Percentiles rank a stretch among this genome's conserved stretches.
Conservation (phyloP, 805 yeast species). For the Candida easanensis region DNA sequence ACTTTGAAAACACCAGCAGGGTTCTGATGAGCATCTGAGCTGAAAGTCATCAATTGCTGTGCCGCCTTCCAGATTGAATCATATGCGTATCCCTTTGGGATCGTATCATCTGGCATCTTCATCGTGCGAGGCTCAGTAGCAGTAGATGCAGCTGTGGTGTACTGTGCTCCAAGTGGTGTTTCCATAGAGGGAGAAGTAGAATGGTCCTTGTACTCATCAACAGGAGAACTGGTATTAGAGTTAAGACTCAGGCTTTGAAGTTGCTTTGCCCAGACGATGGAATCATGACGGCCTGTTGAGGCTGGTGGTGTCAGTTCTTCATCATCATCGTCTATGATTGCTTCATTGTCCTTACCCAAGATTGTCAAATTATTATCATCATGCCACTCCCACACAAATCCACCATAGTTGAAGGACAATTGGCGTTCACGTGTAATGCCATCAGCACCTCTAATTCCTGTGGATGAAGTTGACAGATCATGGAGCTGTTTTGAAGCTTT, state of each 20-base stretch:
- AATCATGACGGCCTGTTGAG: constrained; percentile 2
- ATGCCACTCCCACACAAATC: constrained; percentile 28
- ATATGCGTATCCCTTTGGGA: constrained; percentile 22
- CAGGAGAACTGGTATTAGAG: neutral
- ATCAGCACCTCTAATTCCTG: constrained; percentile 2
- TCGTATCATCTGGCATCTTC: constrained; percentile 3
- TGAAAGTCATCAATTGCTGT: constrained; percentile 21
- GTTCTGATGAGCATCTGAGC: constrained; percentile 9
- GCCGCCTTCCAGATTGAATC: constrained; percentile 27
- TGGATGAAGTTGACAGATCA: constrained; percentile 18
- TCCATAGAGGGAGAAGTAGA: neutral
- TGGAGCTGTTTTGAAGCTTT: constrained; percentile 29
- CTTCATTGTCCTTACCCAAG: constrained; percentile 22
- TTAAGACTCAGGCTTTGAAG: neutral
- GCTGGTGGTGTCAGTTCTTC: neutral
- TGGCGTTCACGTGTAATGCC: constrained; percentile 5
- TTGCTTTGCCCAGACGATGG: constrained; percentile 1
- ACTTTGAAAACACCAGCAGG: neutral
- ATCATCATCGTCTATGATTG: constrained; percentile 6
- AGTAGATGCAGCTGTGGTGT: neutral
- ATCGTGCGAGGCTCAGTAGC: too few species aligned
- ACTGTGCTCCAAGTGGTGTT: neutral
- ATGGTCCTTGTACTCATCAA: neutral
- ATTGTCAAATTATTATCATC: constrained; percentile 22
- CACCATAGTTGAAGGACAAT: constrained; percentile 27